Evolutionary conservation across 257 asterid genomes (phyloP).

Genomic region (Solanum gracilifrons): DNA sequence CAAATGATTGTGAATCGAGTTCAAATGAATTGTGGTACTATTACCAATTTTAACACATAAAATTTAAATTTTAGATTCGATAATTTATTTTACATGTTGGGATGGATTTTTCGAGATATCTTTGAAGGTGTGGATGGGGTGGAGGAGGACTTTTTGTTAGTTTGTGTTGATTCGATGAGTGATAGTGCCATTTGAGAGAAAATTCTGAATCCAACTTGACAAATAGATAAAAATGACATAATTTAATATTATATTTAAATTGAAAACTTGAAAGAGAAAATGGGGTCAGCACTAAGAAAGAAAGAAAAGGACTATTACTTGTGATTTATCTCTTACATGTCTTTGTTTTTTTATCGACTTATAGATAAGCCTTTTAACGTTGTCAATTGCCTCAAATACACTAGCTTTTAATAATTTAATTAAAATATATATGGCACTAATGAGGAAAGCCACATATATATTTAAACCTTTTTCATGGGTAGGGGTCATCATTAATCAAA

Average conservation of each 20-base stretch:
- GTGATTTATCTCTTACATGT: background rate
- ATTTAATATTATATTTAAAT: background rate
- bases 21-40: too few relatives aligned
- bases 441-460: background rate
- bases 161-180: background rate
- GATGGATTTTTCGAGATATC: background rate
- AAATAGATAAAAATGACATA: background rate
- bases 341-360: background rate
- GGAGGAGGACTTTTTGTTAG: background rate
- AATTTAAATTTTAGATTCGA: background rate
- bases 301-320: background rate
- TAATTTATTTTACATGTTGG: background rate
- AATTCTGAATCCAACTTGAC: background rate
- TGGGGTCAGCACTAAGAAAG: background rate
- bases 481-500: background rate
- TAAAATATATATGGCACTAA: background rate
- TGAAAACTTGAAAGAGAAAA: background rate
- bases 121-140: background rate
- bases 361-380: background rate
- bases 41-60: background rate
- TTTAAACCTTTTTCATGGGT: background rate
- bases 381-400: background rate
- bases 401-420: background rate
- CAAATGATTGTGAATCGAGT: background rate
- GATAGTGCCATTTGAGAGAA: background rate